Base-by-base conservation (phyloP, 2,329 filamentous ascomycete species). In the Claviceps purpurea region DNA sequence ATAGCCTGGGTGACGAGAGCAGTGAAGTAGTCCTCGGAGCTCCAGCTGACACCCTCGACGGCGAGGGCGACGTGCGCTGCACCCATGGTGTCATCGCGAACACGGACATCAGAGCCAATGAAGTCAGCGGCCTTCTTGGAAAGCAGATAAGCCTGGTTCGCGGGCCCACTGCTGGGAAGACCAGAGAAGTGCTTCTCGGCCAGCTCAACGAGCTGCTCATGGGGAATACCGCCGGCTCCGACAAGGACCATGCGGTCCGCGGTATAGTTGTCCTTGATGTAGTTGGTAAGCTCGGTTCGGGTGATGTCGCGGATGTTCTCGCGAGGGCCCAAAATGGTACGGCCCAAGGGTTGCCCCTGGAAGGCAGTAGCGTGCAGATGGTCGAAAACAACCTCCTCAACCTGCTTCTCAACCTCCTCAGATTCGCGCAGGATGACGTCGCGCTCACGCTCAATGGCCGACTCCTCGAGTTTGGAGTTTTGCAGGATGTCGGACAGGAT, bases 221-320 rank as follows among this genome's bases (percentile, higher is more conserved):
- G 93, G 60, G 91, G 89, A 59, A 98, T 78, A 63, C 93, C 93
- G 71, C 93, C 93, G 60, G 93, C 85, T 68, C 90, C 90, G 61
- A 96, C 93, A 47, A 98, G 85, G 59, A 98, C 91, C 91, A 98
- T 98, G 71, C 94, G 90, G 76, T 98, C 93, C 60, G 93, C 91
- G 54, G 90, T 96, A 81, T 98, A 98, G 82, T 98, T 98, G 75
- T 82, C 93, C 81, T 95, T 95, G 81, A 98, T 97, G 77, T 98
- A 98, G 77, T 87, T 87, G 70, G 78, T 76, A 61, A 98, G 80
- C 73, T 98, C 91, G 64, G 88, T 82, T 65, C 89, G 85, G 72
- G 86, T 85, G 74, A 98, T 98, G 72, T 85, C 89, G 70, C 89
- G 82, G 71, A 98, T 98, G 81, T 98, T 98, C 79, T 98, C 84